Percentiles rank a stretch among this genome's conserved stretches.
These are phyloP conservation scores for Funneliformis geosporum DNA, from an alignment of 192 early-diverging fungal genomes.

Conservation along the genomic window DNA sequence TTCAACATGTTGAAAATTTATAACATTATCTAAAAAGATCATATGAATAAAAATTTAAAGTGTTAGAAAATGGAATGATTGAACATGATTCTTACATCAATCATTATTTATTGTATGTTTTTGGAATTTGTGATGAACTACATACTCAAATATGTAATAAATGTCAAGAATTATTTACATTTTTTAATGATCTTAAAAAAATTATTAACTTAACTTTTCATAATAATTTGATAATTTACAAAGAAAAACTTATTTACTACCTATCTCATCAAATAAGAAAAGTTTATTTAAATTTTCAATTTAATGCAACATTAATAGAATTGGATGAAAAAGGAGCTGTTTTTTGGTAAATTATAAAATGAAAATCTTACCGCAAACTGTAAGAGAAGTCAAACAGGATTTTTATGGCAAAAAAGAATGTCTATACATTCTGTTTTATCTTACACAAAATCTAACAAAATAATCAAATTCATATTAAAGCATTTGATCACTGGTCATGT, in stretches of 20 bases:
- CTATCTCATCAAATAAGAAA: not conserved
- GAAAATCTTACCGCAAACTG: conserved; percentile 1
- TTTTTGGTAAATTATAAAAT: conserved; percentile 11
- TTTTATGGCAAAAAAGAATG: not conserved
- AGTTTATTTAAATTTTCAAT: not conserved
- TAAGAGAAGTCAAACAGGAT: not conserved
- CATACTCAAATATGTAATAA: conserved; percentile 1
- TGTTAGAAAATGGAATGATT: no score
- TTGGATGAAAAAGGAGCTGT: not conserved
- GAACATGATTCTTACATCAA: not conserved
- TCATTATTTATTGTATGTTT: not conserved
- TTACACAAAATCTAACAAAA: not conserved
- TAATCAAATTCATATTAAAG: not conserved
- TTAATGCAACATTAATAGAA: not conserved
- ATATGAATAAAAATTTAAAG: no score
- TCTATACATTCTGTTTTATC: not conserved
- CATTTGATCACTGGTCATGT: not conserved
- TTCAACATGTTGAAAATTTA: no score
- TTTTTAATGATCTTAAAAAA: not conserved
- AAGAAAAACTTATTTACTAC: not conserved
- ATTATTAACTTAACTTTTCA: not conserved
- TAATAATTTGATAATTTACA: not conserved
- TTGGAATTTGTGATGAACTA: not conserved
- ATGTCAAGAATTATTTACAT: not conserved
- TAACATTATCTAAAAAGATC: no score